Percentiles rank a stretch among this genome's conserved stretches.
Evolutionary conservation across 2,329 filamentous ascomycete genomes (phyloP).

Genomic region (Arthroderma sp.): DNA sequence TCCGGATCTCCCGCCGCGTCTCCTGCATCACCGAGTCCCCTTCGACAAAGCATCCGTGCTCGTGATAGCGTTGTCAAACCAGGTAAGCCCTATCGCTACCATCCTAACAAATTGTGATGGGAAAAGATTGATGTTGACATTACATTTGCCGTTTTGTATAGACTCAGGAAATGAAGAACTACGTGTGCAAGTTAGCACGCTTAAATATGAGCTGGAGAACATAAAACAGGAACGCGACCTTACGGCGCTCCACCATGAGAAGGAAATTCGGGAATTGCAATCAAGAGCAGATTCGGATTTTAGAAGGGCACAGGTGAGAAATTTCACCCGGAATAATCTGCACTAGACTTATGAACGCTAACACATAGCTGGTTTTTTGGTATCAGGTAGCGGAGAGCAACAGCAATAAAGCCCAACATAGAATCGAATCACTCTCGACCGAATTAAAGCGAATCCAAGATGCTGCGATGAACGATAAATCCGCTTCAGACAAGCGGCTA

Average conservation of each 20-base stretch:
- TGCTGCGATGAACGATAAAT: conserved; percentile 41
- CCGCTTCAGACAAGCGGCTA: conserved; percentile 41
- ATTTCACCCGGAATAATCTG: background rate
- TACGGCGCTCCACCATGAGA: conserved; percentile 61
- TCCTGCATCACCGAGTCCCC: conserved; percentile 20
- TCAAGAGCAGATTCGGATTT: conserved; percentile 77
- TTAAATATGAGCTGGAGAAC: conserved; percentile 78
- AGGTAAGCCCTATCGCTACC: conserved; percentile 17
- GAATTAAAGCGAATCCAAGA: conserved; percentile 45
- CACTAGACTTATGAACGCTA: background rate
- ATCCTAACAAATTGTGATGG: conserved; percentile 6
- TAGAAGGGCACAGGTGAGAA: conserved; percentile 45
- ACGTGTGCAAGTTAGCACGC: conserved; percentile 74
- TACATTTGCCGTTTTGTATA: conserved; percentile 8
- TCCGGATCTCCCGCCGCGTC: conserved; percentile 35
- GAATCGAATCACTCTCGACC: conserved; percentile 40
- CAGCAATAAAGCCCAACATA: conserved; percentile 38
- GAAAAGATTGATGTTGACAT: background rate
- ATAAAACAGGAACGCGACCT: conserved; percentile 80
- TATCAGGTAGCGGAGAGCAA: conserved; percentile 39
- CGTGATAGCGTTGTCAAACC: conserved; percentile 22
- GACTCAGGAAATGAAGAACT: conserved; percentile 56
- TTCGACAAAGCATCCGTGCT: conserved; percentile 26
- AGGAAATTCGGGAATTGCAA: conserved; percentile 68
- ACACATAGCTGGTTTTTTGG: conserved; percentile 2